phyloP scores from a whole-genome alignment of 2,329 filamentous ascomycete species.

The Epichloe scottii region DNA sequence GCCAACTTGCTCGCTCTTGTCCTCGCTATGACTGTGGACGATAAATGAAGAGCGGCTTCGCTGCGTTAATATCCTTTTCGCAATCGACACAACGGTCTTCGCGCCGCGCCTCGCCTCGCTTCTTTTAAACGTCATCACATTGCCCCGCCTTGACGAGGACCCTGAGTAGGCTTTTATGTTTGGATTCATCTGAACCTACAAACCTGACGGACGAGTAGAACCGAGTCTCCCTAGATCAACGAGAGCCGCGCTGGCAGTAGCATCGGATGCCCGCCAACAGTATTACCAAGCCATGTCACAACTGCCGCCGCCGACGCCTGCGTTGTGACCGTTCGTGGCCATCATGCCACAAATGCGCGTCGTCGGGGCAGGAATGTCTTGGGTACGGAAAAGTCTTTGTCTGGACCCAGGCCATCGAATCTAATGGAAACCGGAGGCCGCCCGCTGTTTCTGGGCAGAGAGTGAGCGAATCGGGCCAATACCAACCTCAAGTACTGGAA shows the following conservation, averaged over 20 bases:
- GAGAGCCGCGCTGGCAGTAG: background rate
- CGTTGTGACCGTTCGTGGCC: conserved; percentile 50
- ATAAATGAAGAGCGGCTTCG: background rate
- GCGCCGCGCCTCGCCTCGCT: background rate
- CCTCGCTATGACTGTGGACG: conserved; percentile 1
- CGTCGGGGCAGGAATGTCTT: conserved; percentile 43
- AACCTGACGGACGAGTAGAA: background rate
- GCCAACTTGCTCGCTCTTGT: background rate
- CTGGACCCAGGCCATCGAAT: conserved; percentile 43
- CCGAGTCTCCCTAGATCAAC: background rate
- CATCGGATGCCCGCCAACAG: conserved; percentile 20
- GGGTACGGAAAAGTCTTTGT: conserved; percentile 49
- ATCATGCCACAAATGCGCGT: conserved; percentile 45
- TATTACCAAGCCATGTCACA: conserved; percentile 41
- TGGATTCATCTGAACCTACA: background rate
- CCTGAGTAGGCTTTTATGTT: background rate
- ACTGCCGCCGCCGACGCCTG: conserved; percentile 47
- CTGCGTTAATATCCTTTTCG: background rate
- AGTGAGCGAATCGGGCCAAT: background rate
- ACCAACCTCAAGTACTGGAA: background rate
- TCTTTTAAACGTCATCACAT: background rate
- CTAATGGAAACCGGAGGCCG: conserved; percentile 32
- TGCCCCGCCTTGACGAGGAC: background rate
- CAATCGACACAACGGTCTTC: background rate
- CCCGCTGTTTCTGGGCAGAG: conserved; percentile 12